Percentiles rank a stretch among this genome's conserved stretches.
phyloP scores from a whole-genome alignment of 208 protist species.

The Acanthamoeba triangularis region DNA sequence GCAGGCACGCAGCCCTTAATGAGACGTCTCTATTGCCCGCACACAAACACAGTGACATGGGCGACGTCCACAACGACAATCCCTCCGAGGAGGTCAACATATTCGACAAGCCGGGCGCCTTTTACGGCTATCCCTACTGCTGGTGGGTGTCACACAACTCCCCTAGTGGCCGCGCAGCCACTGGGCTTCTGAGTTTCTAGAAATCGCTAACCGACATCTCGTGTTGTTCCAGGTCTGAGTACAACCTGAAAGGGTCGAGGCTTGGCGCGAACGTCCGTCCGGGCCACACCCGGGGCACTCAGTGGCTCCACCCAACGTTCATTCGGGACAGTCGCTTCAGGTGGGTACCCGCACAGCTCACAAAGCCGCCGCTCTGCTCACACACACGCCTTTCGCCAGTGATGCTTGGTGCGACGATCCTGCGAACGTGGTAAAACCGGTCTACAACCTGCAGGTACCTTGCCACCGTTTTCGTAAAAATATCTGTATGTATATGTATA shows the following conservation, averaged over 20 bases:
- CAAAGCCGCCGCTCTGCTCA: not conserved
- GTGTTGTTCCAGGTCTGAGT: not conserved
- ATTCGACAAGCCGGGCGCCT: constrained; percentile 2
- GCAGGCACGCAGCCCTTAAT: not conserved
- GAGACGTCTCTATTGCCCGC: not conserved
- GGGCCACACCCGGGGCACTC: not conserved
- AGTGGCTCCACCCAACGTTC: constrained; percentile 36
- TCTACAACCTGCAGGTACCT: not conserved
- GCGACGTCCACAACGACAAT: constrained; percentile 59
- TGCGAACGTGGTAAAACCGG: constrained; percentile 2
- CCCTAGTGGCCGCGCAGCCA: not conserved
- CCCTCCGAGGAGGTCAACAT: constrained; percentile 68
- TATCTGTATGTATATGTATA: no score
- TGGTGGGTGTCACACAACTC: not conserved
- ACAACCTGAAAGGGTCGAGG: not conserved
- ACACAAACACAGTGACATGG: constrained; percentile 33
- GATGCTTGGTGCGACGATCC: constrained; percentile 49
- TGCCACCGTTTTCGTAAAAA: no score
- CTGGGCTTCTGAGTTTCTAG: no score
- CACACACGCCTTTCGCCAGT: not conserved
- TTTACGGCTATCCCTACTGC: constrained; percentile 67
- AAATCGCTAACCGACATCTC: not conserved
- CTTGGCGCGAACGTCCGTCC: not conserved
- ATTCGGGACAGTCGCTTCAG: not conserved
- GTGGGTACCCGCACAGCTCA: not conserved